Percentiles rank a stretch among this genome's conserved stretches.
phyloP scores from a whole-genome alignment of 2,329 filamentous ascomycete genomes.

The Apiospora marii region DNA sequence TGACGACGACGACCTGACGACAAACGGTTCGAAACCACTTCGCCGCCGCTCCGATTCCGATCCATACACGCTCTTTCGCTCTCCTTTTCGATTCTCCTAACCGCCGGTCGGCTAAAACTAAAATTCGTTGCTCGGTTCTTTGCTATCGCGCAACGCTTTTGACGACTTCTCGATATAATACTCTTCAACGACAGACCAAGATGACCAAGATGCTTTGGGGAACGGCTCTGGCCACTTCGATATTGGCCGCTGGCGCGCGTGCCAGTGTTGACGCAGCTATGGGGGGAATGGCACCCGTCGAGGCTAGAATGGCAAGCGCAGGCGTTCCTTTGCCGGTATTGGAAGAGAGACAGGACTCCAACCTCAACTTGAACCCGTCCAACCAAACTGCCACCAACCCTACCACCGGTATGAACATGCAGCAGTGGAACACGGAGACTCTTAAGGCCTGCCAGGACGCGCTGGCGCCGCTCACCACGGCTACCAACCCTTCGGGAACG shows the following conservation, averaged over 20 bases:
- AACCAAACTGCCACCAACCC: slow-evolving; percentile 43
- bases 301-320: slow-evolving; percentile 24
- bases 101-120: slow-evolving; percentile 22
- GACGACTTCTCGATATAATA: slow-evolving; percentile 16
- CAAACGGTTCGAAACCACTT: slow-evolving; percentile 15
- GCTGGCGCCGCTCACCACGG: slow-evolving; percentile 62
- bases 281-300: slow-evolving; percentile 26
- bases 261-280: slow-evolving; percentile 40
- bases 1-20: slow-evolving; percentile 22
- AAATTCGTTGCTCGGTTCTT: neutral
- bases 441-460: slow-evolving; percentile 65
- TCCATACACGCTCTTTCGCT: slow-evolving; percentile 23
- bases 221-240: slow-evolving; percentile 42
- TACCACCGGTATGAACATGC: slow-evolving; percentile 54
- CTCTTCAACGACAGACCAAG: slow-evolving; percentile 2
- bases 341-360: slow-evolving; percentile 26
- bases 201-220: slow-evolving; percentile 47
- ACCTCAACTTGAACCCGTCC: slow-evolving; percentile 26
- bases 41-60: slow-evolving; percentile 12
- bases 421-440: slow-evolving; percentile 64
- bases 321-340: slow-evolving; percentile 23
- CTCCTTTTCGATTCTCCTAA: slow-evolving; percentile 24
- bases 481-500: slow-evolving; percentile 77
- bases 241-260: slow-evolving; percentile 46
- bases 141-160: neutral